Evolutionary conservation across 441 rosid species (phyloP).

Genomic region (Populus hybrid): DNA sequence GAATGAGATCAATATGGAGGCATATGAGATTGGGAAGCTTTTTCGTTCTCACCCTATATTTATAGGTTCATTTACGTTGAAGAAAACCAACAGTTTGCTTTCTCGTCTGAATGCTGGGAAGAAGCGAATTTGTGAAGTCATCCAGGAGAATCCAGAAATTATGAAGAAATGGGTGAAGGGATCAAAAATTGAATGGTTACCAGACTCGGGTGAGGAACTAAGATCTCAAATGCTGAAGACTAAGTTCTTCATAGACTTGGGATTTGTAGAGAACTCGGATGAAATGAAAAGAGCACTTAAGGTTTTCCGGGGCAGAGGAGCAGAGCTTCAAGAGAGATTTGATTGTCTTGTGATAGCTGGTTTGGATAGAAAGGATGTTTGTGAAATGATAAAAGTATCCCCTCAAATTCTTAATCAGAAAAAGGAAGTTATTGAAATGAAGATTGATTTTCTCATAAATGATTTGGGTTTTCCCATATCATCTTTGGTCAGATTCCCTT

Average conservation of each 20-base stretch:
- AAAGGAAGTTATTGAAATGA: slow-evolving; percentile 44
- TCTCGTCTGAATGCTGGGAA: slow-evolving; percentile 54
- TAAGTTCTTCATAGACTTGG: slow-evolving; percentile 52
- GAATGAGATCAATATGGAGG: slow-evolving; percentile 61
- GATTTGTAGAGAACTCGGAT: slow-evolving; percentile 42
- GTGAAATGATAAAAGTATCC: slow-evolving; percentile 43
- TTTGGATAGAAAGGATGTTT: slow-evolving; percentile 47
- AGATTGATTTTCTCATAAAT: slow-evolving; percentile 50
- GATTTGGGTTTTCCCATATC: slow-evolving; percentile 54
- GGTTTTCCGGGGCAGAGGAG: slow-evolving; percentile 57
- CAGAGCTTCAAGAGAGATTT: slow-evolving; percentile 65
- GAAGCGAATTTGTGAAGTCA: slow-evolving; percentile 46
- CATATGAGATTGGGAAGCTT: slow-evolving; percentile 43
- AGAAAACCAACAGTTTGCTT: slow-evolving; percentile 52
- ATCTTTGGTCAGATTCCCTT: slow-evolving; percentile 45
- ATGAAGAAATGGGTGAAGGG: slow-evolving; percentile 59
- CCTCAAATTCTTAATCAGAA: slow-evolving; percentile 59
- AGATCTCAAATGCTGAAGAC: slow-evolving; percentile 45
- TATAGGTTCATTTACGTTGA: slow-evolving; percentile 50
- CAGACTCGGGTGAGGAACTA: slow-evolving; percentile 28
- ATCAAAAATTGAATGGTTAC: slow-evolving; percentile 33
- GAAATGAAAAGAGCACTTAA: slow-evolving; percentile 43
- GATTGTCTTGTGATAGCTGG: slow-evolving; percentile 54
- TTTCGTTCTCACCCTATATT: slow-evolving; percentile 37
- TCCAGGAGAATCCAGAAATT: slow-evolving; percentile 63